Evolutionary conservation across 192 early-diverging fungal species (phyloP).

Genomic region (Polychytrium aggregatum): DNA sequence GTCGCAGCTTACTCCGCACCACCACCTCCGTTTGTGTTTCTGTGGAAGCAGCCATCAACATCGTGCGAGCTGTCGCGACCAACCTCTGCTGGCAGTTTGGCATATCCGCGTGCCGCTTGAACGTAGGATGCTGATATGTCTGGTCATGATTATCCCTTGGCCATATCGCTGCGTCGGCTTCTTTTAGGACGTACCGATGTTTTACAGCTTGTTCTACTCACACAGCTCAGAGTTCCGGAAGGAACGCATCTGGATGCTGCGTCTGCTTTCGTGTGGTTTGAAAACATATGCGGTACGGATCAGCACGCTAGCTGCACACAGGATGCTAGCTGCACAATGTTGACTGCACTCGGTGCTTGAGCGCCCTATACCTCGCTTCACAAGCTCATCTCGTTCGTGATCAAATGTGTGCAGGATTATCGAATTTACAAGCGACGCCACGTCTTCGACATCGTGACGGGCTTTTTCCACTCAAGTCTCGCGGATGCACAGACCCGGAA

Average conservation of each 20-base stretch:
- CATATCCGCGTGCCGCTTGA: too few relatives aligned
- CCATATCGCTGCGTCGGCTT: too few relatives aligned
- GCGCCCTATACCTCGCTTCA: too few relatives aligned
- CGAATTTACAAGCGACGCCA: conserved; percentile 54
- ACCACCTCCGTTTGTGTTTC: background rate
- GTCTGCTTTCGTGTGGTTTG: conserved; percentile 48
- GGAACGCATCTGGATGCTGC: conserved; percentile 66
- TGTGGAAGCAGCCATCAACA: too few relatives aligned
- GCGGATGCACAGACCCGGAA: conserved; percentile 40
- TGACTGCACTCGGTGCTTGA: too few relatives aligned
- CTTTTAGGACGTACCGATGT: conserved; percentile 66
- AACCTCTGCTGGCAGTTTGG: too few relatives aligned
- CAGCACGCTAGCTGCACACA: background rate
- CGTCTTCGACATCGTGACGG: conserved; percentile 55
- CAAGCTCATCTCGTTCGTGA: background rate
- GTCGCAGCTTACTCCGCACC: background rate
- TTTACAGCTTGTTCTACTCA: conserved; percentile 67
- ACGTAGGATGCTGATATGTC: too few relatives aligned
- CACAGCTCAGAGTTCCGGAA: conserved; percentile 44
- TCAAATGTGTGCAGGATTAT: conserved; percentile 39
- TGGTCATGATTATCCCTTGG: too few relatives aligned
- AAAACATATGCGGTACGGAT: conserved; percentile 33
- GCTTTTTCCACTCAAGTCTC: conserved; percentile 56
- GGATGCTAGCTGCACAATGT: too few relatives aligned
- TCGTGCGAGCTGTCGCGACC: too few relatives aligned